Base-by-base conservation (phyloP, 1,284 basidiomycete genomes). In the Ustilago xerochloae region DNA sequence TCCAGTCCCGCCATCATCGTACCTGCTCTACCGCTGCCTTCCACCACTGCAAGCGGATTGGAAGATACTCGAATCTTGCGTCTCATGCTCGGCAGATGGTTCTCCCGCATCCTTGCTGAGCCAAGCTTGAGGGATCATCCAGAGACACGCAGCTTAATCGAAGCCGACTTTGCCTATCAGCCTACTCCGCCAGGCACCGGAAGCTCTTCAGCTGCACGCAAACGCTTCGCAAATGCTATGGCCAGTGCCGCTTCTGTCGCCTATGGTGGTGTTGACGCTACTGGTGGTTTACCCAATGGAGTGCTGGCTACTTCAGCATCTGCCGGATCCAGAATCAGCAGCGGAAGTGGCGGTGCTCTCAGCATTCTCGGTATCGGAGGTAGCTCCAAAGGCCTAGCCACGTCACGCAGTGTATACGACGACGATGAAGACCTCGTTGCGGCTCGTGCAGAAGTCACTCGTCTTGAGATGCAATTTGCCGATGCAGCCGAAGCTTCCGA, bases 141-240 rank as follows among this genome's bases (percentile, higher is more conserved):
- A 6, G 81, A 83, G 55, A 78, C 75, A 24, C 68, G 79, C 46
- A 70, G 61, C 18, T 72, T 83, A 22, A 63, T 83, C 60, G 81
- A 83, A 41, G 71, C 80, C 33, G 78, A 82, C 52, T 83, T 78
- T 54, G 71, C 71, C 50, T 83, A 83, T 41, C 62, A 68, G 26
- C 81, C 81, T 7, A 62, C 67, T 1, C 64, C 72, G 2, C 78
- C 78, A 1, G 63, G 65, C 9, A 59, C 69, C 6, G 72, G 65
- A 18, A 69, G 69, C 66, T 69, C 68, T 20, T 58, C 73, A 7
- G 69, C 69, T 1, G 76, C 76, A n/a, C 50, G 75, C 6, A 77
- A 77, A 43, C 57, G 75, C 6, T 77, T 77, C 41, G 63, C 67
- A 20, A 71, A 74, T 26, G 74, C 74, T 29, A 76, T 78, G 67